Base-by-base conservation (phyloP, 1,139 yeast genomes). In the Yamadazyma oceani region DNA sequence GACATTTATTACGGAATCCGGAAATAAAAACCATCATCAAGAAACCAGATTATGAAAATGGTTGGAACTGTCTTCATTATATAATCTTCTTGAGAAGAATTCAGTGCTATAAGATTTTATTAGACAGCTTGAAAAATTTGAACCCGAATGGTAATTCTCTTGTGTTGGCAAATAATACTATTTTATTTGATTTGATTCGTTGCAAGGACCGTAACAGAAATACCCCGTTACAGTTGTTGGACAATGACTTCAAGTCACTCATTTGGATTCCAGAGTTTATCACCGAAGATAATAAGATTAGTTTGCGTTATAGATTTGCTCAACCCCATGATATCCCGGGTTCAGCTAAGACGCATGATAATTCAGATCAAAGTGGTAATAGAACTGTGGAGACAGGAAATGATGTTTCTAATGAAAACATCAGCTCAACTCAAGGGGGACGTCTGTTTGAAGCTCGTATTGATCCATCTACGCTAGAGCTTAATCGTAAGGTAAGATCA, bases 21-120 rank as follows among this genome's bases (percentile, higher is more conserved):
- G 68, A 73, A 5, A 43, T 57, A 32, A 65, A 60, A 37, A 22
- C 36, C 4, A 43, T 81, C 32, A 46, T 80, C 2, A 50, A 55
- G 9, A 56, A 73, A 0, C 61, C 68, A 2, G 97, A 90, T 55
- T 67, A 66, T 40, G 97, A 90, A 57, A 87, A 78, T 53, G 87
- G 89, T 1, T 89, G 95, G 85, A 85, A 87, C 28, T 80, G 89
- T 23, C 65, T 89, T 31, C 97, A 90, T 58, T 76, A 78, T 50
- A 81, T 80, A 29, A 68, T 84, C 30, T 79, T 67, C 49, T 63
- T 69, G 54, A 88, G 85, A 42, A 72, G 81, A 40, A 57, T 85
- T 19, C 55, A 74, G 7, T 76, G 83, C 52, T 81, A 83, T 11
- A 75, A 69, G 45, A 60, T 67, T 11, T 55, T 84, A 32, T 54